phyloP scores from a whole-genome alignment of 148 eudicot genomes.

The Pouteria glomerata region DNA sequence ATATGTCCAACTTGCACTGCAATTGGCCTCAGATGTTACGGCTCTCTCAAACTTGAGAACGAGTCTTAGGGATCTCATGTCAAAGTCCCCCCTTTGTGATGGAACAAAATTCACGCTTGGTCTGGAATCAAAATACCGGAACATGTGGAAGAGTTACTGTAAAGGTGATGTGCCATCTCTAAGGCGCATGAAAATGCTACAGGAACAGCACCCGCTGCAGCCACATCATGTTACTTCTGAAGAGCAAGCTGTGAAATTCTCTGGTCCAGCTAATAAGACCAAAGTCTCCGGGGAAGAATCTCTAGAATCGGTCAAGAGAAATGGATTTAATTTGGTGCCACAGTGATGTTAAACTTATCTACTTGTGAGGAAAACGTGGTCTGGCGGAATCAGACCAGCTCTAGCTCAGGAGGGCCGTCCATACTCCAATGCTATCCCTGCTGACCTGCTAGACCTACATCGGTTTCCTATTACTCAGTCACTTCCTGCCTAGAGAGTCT shows the following conservation, averaged over 20 bases:
- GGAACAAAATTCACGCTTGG: conserved; percentile 68
- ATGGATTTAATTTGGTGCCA: conserved; percentile 42
- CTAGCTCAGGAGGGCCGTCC: neutral
- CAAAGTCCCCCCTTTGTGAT: conserved; percentile 80
- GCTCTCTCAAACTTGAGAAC: conserved; percentile 71
- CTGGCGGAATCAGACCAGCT: too few species aligned
- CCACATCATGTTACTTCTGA: conserved; percentile 19
- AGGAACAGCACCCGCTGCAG: conserved; percentile 39
- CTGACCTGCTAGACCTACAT: too few species aligned
- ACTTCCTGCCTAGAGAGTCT: too few species aligned
- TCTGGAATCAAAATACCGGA: conserved; percentile 63
- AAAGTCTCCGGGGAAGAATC: conserved; percentile 25
- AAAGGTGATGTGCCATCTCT: conserved; percentile 79
- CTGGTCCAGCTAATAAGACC: conserved; percentile 33
- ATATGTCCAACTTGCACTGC: conserved; percentile 63
- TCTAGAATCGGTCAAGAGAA: conserved; percentile 28
- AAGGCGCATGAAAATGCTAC: conserved; percentile 46
- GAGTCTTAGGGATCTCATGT: conserved; percentile 79
- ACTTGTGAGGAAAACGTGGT: conserved; percentile 35
- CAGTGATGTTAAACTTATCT: conserved; percentile 24
- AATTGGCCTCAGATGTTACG: conserved; percentile 68
- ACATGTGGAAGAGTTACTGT: conserved; percentile 84
- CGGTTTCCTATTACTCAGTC: too few species aligned
- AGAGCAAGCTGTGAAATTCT: conserved; percentile 16
- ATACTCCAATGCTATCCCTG: too few species aligned